A percentile compares a stretch with the other conserved stretches of the same genome.
These are phyloP conservation scores for Diplosphaera chodatii DNA, from an alignment of 139 green algal species.

Conservation along the genomic window DNA sequence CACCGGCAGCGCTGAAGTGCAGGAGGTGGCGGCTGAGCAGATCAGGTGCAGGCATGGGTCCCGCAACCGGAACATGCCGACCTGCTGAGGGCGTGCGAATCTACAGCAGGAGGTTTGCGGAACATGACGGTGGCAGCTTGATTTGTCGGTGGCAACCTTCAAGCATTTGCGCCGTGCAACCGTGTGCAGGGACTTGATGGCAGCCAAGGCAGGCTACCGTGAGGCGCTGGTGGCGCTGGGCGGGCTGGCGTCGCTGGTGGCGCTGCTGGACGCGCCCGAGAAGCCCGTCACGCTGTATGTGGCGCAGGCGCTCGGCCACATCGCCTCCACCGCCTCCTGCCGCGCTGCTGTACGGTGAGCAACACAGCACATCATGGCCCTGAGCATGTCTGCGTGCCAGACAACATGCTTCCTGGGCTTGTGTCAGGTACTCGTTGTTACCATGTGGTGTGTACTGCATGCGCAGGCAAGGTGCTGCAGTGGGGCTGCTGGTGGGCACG, in stretches of 20 bases:
- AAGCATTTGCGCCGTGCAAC: too few relatives aligned
- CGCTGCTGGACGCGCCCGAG: not conserved
- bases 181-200: not conserved
- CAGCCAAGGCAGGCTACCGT: not conserved
- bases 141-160: too few relatives aligned
- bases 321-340: not conserved
- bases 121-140: too few relatives aligned
- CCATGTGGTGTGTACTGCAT: too few relatives aligned
- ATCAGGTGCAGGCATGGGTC: not conserved
- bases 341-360: not conserved
- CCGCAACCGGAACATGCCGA: too few relatives aligned
- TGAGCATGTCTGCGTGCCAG: too few relatives aligned
- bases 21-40: not conserved
- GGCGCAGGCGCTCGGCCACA: not conserved
- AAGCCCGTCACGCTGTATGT: not conserved
- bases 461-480: not conserved
- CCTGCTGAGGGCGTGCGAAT: too few relatives aligned
- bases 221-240: not conserved
- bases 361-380: too few relatives aligned
- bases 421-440: too few relatives aligned
- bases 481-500: constrained; percentile 9
- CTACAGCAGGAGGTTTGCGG: too few relatives aligned
- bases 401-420: too few relatives aligned
- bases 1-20: not conserved
- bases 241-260: not conserved